Percentiles rank a stretch among this genome's conserved stretches.
Evolutionary conservation across 305 asterid species (phyloP).

Genomic region (Plantago rigida): DNA sequence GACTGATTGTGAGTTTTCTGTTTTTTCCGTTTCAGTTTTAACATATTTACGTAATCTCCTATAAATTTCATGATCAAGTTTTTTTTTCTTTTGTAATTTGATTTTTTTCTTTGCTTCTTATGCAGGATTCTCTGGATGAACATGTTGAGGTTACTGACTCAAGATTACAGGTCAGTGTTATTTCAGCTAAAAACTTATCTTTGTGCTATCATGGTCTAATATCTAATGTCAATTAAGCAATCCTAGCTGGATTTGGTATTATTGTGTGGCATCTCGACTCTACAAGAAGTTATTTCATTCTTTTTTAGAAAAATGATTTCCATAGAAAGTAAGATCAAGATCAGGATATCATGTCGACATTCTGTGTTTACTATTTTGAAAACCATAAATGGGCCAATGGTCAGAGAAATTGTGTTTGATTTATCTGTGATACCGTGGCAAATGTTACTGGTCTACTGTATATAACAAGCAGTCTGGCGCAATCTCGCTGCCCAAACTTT

Average conservation of each 20-base stretch:
- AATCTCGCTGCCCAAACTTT: background rate
- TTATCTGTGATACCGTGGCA: no score
- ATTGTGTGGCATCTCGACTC: no score
- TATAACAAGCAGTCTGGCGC: background rate
- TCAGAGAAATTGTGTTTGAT: no score
- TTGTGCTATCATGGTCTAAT: background rate
- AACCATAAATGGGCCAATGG: no score
- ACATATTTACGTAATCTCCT: conserved; percentile 1
- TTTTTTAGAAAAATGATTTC: no score
- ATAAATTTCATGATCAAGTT: background rate
- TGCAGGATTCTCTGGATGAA: conserved; percentile 49
- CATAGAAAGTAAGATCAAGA: no score
- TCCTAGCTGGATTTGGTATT: background rate
- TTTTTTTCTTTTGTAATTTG: background rate
- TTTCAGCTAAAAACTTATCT: background rate
- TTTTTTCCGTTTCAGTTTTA: conserved; percentile 9
- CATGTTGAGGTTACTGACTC: conserved; percentile 56
- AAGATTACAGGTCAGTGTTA: conserved; percentile 39
- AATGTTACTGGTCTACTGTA: no score
- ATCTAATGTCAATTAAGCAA: background rate
- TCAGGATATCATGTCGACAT: no score
- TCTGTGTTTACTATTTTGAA: background rate
- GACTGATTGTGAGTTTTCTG: conserved; percentile 42
- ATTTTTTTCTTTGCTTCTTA: background rate
- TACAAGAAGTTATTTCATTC: no score